Conservation (phyloP, 2,329 filamentous ascomycete species). For the Elsinoe fawcettii region DNA sequence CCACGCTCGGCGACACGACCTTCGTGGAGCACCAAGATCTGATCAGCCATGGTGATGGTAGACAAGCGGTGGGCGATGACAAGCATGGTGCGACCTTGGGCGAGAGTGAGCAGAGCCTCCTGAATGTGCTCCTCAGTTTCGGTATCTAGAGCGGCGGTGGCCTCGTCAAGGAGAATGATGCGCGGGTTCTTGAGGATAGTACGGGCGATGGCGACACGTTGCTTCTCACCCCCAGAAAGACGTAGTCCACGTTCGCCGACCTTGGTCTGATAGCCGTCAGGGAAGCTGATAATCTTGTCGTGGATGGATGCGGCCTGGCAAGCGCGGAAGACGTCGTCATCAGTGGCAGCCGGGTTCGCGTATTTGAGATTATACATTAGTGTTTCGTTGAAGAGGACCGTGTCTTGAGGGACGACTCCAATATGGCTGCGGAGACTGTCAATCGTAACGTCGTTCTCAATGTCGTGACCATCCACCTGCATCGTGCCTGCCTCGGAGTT, state of each 20-base stretch:
- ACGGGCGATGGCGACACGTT: conserved; percentile 85
- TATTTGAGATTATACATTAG: conserved; percentile 94
- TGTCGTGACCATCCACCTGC: conserved; percentile 73
- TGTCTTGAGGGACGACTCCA: conserved; percentile 94
- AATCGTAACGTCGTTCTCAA: conserved; percentile 72
- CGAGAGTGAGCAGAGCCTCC: conserved; percentile 71
- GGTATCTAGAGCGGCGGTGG: conserved; percentile 82
- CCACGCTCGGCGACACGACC: conserved; percentile 46
- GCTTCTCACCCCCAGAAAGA: conserved; percentile 85
- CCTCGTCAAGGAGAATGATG: conserved; percentile 89
- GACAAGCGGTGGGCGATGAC: conserved; percentile 74
- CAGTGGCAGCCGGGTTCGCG: conserved; percentile 70
- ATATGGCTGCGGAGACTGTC: conserved; percentile 88
- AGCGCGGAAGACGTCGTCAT: conserved; percentile 73
- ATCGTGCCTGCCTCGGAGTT: conserved; percentile 75
- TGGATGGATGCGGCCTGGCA: conserved; percentile 86
- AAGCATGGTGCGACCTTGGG: conserved; percentile 79
- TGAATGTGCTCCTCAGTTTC: conserved; percentile 93
- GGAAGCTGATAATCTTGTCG: conserved; percentile 82
- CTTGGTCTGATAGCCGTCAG: conserved; percentile 80
- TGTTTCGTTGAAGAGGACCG: conserved; percentile 87
- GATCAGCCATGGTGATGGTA: conserved; percentile 49
- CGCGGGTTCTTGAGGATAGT: conserved; percentile 87
- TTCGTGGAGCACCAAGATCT: conserved; percentile 49
- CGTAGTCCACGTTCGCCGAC: conserved; percentile 84